Percentiles rank a stretch among this genome's conserved stretches.
Conservation (phyloP, 2,329 filamentous ascomycete species). For the Ophiocordyceps sinensis region DNA sequence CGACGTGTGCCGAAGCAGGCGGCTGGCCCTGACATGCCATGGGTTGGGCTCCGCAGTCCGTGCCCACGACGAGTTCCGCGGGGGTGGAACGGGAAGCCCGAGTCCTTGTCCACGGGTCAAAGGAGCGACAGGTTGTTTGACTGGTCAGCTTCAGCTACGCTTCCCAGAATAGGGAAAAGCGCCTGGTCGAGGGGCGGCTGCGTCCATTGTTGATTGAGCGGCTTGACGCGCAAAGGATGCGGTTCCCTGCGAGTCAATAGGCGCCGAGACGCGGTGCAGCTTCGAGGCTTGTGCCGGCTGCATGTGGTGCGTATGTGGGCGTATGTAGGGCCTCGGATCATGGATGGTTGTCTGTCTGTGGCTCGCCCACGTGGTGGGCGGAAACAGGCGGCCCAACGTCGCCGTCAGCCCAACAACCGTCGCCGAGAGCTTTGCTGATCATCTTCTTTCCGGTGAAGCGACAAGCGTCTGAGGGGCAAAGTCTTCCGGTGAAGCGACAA, state of each 20-base stretch:
- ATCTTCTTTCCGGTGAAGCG: no score
- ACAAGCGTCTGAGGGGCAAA: no score
- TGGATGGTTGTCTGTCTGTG: not conserved
- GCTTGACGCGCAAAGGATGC: constrained; percentile 1
- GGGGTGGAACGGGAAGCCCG: not conserved
- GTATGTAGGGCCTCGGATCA: no score
- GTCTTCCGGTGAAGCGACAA: no score
- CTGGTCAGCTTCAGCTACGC: not conserved
- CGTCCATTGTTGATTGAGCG: not conserved
- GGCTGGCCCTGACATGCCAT: not conserved
- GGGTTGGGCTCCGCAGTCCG: not conserved
- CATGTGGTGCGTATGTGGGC: no score
- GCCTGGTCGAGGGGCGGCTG: not conserved
- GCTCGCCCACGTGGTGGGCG: not conserved
- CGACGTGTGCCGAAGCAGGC: not conserved
- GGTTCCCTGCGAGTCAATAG: not conserved
- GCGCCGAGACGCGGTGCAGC: constrained; percentile 1
- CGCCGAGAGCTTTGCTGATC: no score
- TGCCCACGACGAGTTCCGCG: not conserved
- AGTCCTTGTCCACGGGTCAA: no score
- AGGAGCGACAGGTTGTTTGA: not conserved
- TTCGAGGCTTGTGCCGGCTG: not conserved
- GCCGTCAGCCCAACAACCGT: no score
- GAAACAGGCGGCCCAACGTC: no score
- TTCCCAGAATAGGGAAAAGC: not conserved